Conservation (phyloP, 257 asterid genomes). For the Nicotiana sylvestris region DNA sequence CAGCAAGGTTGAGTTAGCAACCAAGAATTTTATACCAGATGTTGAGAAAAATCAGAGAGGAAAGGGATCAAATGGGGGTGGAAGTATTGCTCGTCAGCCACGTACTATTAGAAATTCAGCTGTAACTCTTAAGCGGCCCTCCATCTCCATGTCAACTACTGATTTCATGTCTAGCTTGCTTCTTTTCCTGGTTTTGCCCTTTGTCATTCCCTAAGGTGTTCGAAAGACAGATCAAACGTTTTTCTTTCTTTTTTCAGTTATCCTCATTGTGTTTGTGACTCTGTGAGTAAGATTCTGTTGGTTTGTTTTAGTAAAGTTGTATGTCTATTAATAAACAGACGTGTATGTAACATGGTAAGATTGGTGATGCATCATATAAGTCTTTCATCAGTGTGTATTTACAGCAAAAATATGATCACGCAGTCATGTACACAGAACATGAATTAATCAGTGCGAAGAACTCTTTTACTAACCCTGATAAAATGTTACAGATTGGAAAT, state of each 20-base stretch:
- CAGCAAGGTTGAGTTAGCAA: not conserved
- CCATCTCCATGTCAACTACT: constrained; percentile 8
- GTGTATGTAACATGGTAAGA: not conserved
- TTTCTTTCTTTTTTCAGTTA: not conserved
- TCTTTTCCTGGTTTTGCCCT: constrained; percentile 15
- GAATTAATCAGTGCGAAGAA: not conserved
- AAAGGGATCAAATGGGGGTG: constrained; percentile 45
- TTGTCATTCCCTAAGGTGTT: constrained; percentile 6
- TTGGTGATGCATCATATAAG: not conserved
- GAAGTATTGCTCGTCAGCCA: constrained; percentile 31
- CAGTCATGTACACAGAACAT: not conserved
- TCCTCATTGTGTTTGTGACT: not conserved
- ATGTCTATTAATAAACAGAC: not conserved
- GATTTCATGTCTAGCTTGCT: constrained; percentile 23
- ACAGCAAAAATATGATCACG: not conserved
- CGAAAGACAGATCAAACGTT: not conserved
- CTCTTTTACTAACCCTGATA: not conserved
- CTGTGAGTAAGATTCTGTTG: not conserved
- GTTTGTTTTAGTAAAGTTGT: not conserved
- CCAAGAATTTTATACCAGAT: constrained; percentile 8
- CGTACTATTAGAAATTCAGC: constrained; percentile 18
- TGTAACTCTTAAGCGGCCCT: constrained; percentile 2
- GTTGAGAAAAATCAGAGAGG: constrained; percentile 29
- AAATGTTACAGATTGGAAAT: not conserved
- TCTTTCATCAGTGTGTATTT: not conserved